A percentile compares a stretch with the other conserved stretches of the same genome.
phyloP scores from a whole-genome alignment of 1,284 basidiomycete genomes.

The Ganoderma boninense region DNA sequence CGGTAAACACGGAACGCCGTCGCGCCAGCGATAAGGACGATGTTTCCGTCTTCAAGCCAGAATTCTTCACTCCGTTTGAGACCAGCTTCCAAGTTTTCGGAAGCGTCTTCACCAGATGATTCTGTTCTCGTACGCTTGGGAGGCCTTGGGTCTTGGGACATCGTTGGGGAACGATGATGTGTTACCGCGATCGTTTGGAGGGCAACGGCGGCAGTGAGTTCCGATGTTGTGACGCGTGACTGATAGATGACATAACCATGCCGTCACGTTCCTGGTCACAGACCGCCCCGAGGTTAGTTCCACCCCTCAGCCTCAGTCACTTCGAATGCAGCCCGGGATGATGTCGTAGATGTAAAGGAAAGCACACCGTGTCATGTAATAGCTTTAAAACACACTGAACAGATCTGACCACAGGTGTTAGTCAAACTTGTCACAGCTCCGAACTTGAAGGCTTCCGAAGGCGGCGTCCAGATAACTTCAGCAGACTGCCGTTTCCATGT shows the following conservation, averaged over 20 bases:
- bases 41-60: slow-evolving; percentile 76
- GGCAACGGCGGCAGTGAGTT: too few species aligned
- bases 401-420: neutral
- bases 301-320: neutral
- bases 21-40: slow-evolving; percentile 61
- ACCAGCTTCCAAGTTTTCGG: neutral
- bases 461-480: too few species aligned
- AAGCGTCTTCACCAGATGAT: neutral
- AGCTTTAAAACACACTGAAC: neutral
- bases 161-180: neutral
- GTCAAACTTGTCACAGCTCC: too few species aligned
- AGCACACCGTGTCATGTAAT: neutral
- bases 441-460: too few species aligned
- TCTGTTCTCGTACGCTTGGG: neutral
- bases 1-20: slow-evolving; percentile 74
- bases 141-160: neutral
- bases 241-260: neutral
- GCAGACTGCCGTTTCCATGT: neutral
- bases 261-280: neutral
- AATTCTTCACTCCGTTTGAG: slow-evolving; percentile 48
- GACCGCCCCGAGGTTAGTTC: neutral
- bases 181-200: too few species aligned
- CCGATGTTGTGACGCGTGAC: neutral
- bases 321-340: neutral
- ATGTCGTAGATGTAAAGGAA: neutral